Base-by-base conservation (phyloP, 2,329 filamentous ascomycete genomes). In the Exophiala mesophila region DNA sequence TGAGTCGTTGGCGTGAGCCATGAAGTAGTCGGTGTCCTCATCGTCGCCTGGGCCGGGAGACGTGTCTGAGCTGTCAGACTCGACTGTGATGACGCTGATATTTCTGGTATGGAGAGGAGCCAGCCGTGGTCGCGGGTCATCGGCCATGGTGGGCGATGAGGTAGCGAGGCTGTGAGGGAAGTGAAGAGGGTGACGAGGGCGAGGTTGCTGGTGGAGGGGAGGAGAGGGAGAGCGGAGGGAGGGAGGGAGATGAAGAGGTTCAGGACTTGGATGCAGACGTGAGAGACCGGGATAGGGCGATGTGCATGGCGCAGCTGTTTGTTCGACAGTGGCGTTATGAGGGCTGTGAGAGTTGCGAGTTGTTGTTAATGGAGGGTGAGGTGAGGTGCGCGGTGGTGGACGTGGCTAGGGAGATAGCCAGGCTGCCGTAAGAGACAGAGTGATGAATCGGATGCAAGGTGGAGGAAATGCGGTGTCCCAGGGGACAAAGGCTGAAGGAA, bases 11-110 rank as follows among this genome's bases (percentile, higher is more conserved):
- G 73, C 65, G 54, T 85, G 83, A 44, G 76, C 78, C 62, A 85
- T 83, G 64, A 92, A 92, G 65, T 92, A 95, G 67, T 96, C 90
- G 55, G 88, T 94, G 67, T 96, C 90, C 66, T 94, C 88, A 59
- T 88, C 84, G 61, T 79, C 80, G 39, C 83, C 80, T 41, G 67
- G 67, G 54, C 69, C 66, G 20, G 68, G 67, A n/a, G 68, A 71
- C n/a, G 41, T 55, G 26, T 55, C 54, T 20, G 54, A 56, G 36
- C 52, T 55, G 39, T 55, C 52, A 5, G 54, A 56, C 16, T 56
- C 54, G 35, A 52, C 45, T 2, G 52, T 56, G 23, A 44, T 43
- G 12, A 45, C 47, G 37, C 53, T 56, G 17, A 52, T 33, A 37
- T 51, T 54, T 42, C 53, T 41, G 13, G 41, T 52, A 38, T 56